phyloP scores from a whole-genome alignment of 306 rosid genomes.

The Fragaria vesca region DNA sequence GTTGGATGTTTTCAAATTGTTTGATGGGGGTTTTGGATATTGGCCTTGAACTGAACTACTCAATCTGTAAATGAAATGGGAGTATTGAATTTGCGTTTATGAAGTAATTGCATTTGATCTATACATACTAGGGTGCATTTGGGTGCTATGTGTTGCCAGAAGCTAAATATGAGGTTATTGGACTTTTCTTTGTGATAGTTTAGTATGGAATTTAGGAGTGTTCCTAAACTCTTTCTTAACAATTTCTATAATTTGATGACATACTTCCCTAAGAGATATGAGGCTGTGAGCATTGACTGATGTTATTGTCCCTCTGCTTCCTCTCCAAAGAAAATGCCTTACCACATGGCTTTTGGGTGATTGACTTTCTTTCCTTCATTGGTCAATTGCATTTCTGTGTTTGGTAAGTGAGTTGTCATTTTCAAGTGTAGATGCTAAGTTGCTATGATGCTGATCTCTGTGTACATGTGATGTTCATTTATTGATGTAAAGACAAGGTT shows the following conservation, averaged over 20 bases:
- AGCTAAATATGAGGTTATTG: not conserved
- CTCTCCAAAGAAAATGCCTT: not conserved
- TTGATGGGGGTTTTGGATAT: not conserved
- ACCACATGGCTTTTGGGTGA: not conserved
- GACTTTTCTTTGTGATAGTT: not conserved
- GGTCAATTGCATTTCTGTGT: not conserved
- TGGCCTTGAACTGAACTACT: not conserved
- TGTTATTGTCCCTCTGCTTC: not conserved
- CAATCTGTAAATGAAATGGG: not conserved
- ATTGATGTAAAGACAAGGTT: constrained; percentile 19
- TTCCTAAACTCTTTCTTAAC: not conserved
- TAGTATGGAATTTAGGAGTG: not conserved
- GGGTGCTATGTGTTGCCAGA: not conserved
- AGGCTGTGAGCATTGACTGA: not conserved
- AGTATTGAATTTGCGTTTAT: not conserved
- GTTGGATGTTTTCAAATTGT: not conserved
- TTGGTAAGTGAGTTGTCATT: constrained; percentile 9
- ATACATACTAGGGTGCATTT: not conserved
- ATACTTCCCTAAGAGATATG: not conserved
- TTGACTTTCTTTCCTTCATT: constrained; percentile 19
- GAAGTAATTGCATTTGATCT: not conserved
- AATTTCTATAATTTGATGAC: not conserved
- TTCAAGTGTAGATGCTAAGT: not conserved
- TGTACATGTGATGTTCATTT: constrained; percentile 19
- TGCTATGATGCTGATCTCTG: constrained; percentile 11